Conservation (phyloP, 768 basidiomycete genomes). For the Xerocomellus amylosporus region DNA sequence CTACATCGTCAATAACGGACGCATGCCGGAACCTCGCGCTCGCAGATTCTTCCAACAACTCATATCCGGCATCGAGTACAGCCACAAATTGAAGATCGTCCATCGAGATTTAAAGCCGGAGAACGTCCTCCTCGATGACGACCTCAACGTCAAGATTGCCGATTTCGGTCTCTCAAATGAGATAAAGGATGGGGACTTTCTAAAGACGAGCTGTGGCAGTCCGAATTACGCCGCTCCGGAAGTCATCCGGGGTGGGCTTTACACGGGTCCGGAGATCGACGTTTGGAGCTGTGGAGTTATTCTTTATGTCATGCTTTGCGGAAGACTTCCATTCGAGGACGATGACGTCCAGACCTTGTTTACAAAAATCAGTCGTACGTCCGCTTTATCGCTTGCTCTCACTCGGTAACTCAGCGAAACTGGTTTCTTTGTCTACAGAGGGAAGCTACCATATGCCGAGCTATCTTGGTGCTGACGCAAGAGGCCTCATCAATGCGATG, state of each 20-base stretch:
- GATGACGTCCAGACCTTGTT: constrained; percentile 92
- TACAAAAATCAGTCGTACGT: constrained; percentile 87
- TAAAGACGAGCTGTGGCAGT: constrained; percentile 96
- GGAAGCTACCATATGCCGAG: constrained; percentile 83
- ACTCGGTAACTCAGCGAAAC: not conserved
- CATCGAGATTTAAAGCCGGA: constrained; percentile 98
- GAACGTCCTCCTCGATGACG: constrained; percentile 84
- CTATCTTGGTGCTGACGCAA: constrained; percentile 77
- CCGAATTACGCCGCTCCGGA: constrained; percentile 99
- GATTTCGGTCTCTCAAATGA: constrained; percentile 97
- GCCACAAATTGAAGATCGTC: constrained; percentile 93
- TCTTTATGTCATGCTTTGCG: constrained; percentile 96
- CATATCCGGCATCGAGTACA: constrained; percentile 96
- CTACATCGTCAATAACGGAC: constrained; percentile 92
- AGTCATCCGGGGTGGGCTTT: constrained; percentile 91
- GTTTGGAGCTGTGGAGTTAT: constrained; percentile 99
- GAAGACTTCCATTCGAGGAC: constrained; percentile 94
- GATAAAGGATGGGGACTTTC: constrained; percentile 93
- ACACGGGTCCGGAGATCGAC: constrained; percentile 97
- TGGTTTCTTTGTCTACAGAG: constrained; percentile 44
- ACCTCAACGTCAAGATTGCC: constrained; percentile 94
- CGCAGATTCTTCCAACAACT: constrained; percentile 98
- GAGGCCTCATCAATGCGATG: constrained; percentile 81
- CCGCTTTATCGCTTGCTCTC: not conserved
- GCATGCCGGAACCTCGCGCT: constrained; percentile 84